Evolutionary conservation across 1,284 basidiomycete species (phyloP), one percentile per base, ranked within the genome.

Genomic region (Boletus semigastroideus): DNA sequence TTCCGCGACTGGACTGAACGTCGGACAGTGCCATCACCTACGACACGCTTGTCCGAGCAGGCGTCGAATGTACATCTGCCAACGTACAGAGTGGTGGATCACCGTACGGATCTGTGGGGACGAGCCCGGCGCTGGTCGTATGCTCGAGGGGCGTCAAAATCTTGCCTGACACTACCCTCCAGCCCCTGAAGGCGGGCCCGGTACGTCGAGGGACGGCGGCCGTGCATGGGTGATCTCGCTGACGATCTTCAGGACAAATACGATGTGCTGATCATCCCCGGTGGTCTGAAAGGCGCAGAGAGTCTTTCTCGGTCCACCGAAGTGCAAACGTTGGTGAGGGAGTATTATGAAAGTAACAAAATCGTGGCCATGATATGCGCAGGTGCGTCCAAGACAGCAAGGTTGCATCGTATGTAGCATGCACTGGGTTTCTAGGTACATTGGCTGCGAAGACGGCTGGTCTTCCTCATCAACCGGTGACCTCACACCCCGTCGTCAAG

Each of bases 331-430:
- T 74, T 92, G 13, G 77, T 94, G 12, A 72, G 75, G 41, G 70
- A 76, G n/a, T 91, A 83, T 62, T 71, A 89, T 44, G 72, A 79
- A 59, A 62, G 73, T 13, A 77, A 75, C 17, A 91, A 87, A 61
- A 69, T 81, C 30, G 86, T 92, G 17, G 90, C 82, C 0, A 90
- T 91, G 87, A 90, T 92, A 48, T 92, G 90, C 62, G 91, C 90
- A 49, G 90, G 89, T 83, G 56, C 49, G 65, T 55, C 22, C 2
- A 41, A 8, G 31, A n/a, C 16, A 25, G 2, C 8, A 8, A 16
- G n/a, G 49, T 11, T 5, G 22, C 12, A 3, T 30, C 20, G 22
- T 14, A 17, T 27, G 33, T n/a, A n/a, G 28, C 8, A 8, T 31
- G 20, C 28, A 12, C n/a, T 7, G 44, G 6, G 37, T 38, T 30